A percentile compares a stretch with the other conserved stretches of the same genome.
Evolutionary conservation across 805 yeast genomes (phyloP).

Genomic region (Yamadazyma nakazawae): DNA sequence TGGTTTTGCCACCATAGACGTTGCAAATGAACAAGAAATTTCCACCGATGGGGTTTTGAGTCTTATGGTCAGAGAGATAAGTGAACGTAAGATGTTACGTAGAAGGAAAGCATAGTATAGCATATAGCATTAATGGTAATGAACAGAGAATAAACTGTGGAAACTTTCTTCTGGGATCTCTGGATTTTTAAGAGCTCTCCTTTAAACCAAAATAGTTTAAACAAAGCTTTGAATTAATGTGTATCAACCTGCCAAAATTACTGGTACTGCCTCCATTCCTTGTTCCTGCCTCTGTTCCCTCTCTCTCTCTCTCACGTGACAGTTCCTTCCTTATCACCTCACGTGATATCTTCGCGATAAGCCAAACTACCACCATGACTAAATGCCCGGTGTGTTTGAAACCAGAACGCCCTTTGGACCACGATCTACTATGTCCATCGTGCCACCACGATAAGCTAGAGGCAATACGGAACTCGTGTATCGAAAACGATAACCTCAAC

Average conservation of each 20-base stretch:
- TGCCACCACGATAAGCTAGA: slow-evolving; percentile 21
- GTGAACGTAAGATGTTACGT: slow-evolving; percentile 35
- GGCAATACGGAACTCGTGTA: slow-evolving; percentile 22
- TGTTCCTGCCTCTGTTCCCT: too few relatives aligned
- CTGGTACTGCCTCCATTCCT: too few relatives aligned
- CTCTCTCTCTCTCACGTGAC: neutral
- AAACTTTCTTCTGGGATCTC: too few relatives aligned
- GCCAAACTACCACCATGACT: slow-evolving; percentile 5
- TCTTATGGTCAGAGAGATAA: slow-evolving; percentile 55
- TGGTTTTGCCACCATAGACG: slow-evolving; percentile 64
- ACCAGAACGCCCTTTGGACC: slow-evolving; percentile 5
- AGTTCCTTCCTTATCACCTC: neutral
- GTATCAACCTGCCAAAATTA: too few relatives aligned
- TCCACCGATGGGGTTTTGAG: slow-evolving; percentile 58
- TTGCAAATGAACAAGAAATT: slow-evolving; percentile 22
- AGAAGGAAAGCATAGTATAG: neutral
- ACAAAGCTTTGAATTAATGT: too few relatives aligned
- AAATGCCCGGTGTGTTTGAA: slow-evolving; percentile 20
- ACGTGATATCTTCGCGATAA: neutral
- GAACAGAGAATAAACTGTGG: neutral
- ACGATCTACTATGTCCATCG: slow-evolving; percentile 21
- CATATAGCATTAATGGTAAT: neutral
- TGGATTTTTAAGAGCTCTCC: too few relatives aligned
- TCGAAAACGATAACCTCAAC: slow-evolving; percentile 24
- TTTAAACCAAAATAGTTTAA: too few relatives aligned